Base-by-base conservation (phyloP, 352 stramenopile species). In the Peronospora destructor region DNA sequence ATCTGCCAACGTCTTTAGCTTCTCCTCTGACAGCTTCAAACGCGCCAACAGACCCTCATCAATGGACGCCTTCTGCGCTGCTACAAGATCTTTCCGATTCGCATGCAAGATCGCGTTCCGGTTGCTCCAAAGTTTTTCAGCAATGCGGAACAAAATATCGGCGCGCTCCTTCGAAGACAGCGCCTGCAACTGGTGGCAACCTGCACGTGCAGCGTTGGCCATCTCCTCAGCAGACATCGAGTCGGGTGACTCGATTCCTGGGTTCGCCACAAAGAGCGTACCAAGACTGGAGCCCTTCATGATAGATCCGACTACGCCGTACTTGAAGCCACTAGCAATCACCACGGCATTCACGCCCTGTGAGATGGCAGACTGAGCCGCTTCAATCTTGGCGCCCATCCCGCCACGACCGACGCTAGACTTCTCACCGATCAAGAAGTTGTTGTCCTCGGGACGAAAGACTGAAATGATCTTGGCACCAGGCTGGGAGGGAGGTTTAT, bases 351-450 rank as follows among this genome's bases (percentile, higher is more conserved):
- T 87, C 4, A 97, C 89, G 48, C 91, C 94, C 19, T 82, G 73
- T 4, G 74, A 61, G 28, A 98, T 91, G 8, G 94, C 91, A 11
- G 64, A 77, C 29, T 95, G 74, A 1, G 94, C 92, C 12, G 91
- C 79, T 28, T 86, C 77, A 49, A 98, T 97, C 68, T 98, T 98
- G 45, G 89, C 83, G 55, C 78, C 78, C 95, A 98, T 98, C 48
- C 95, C 95, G 21, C 95, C 95, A 38, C 94, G 85, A 12, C 92
- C 85, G 19, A 90, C 60, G 29, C 63, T 77, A 6, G 84, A 95
- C 46, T 91, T 89, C 23, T 87, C 72, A 34, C 79, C 79, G 32
- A 92, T 91, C 57, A 78, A 71, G 45, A 88, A 89, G 29, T 69
- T 45, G 12, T 61, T 66, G 25, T 64, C 68, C 10, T 88, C 74